These are phyloP conservation scores for Babesia bigemina DNA, from an alignment of 169 alveolate species.

Conservation along the genomic window DNA sequence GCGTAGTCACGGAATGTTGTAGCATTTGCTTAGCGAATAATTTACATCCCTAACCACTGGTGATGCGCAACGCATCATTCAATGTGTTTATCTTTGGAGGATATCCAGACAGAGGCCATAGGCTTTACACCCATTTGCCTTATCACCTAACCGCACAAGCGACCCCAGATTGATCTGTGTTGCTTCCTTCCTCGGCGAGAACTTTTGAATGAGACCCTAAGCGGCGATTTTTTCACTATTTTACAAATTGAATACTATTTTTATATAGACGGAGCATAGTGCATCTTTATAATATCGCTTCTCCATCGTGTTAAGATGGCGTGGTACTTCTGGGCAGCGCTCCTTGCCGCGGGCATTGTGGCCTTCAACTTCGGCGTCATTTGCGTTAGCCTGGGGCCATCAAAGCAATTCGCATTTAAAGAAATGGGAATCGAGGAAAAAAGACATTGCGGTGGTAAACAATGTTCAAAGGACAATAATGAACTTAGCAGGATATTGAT, in stretches of 20 bases:
- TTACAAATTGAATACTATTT: too few relatives aligned
- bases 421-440: constrained; percentile 70
- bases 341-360: constrained; percentile 61
- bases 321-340: constrained; percentile 28
- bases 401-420: constrained; percentile 65
- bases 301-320: neutral
- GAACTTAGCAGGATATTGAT: constrained; percentile 52
- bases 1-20: too few relatives aligned
- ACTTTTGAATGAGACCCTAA: neutral
- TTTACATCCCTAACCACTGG: too few relatives aligned
- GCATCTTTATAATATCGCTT: neutral
- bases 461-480: constrained; percentile 3
- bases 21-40: too few relatives aligned
- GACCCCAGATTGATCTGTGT: neutral
- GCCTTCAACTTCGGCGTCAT: constrained; percentile 74
- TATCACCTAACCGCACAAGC: neutral
- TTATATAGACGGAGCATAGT: neutral
- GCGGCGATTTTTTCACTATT: too few relatives aligned
- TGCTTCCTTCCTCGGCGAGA: neutral
- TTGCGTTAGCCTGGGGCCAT: constrained; percentile 63
- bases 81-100: too few relatives aligned
- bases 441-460: neutral
- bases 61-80: too few relatives aligned
- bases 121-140: neutral
- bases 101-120: too few relatives aligned